Evolutionary conservation across 108 stramenopile species (phyloP), one percentile per base, ranked within the genome.

Genomic region (Asterionellopsis glacialis): DNA sequence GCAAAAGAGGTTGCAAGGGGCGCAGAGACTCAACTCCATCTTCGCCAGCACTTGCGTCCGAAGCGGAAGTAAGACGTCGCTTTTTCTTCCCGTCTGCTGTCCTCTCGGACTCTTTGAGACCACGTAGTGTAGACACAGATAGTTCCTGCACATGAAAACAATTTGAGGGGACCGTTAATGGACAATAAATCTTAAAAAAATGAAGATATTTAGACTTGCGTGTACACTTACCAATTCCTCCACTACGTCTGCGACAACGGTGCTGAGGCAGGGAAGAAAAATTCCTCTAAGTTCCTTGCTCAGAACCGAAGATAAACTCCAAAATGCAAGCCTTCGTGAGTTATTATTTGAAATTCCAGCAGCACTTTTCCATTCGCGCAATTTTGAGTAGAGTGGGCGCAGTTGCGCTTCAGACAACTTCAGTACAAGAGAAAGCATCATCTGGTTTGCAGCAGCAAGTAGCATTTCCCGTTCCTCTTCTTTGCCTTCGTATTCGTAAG

Each of bases 401-500:
- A 93, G 69, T 59, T 93, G 92, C 1, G 81, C 52, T 65, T 93
- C 92, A 11, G 92, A 93, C 18, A 90, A 50, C 62, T 93, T 93
- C 81, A 93, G 74, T 0, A 88, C 83, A 23, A 93, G 52, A 18
- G 86, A 72, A 27, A 90, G 40, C 16, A 93, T 57, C 45, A 79
- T 67, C 26, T 77, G 65, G 60, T 82, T 80, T 0, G 80, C 65
- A 41, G 72, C 62, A 24, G 51, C n/a, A 41, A 89, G 45, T 11
- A 83, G 51, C 45, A 55, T 41, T 43, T 52, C n/a, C 11, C 53
- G 45, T 38, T 48, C 54, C 1, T 57, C 53, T 14, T 54, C 45
- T 45, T 67, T 54, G 6, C 48, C 58, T 52, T 77, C 71, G 47
- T 56, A 70, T 4, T 73, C 80, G 49, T 76, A 81, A 22, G 81